These are phyloP conservation scores for Candida glucosophila DNA, from an alignment of 1,139 yeast genomes.

Conservation along the genomic window DNA sequence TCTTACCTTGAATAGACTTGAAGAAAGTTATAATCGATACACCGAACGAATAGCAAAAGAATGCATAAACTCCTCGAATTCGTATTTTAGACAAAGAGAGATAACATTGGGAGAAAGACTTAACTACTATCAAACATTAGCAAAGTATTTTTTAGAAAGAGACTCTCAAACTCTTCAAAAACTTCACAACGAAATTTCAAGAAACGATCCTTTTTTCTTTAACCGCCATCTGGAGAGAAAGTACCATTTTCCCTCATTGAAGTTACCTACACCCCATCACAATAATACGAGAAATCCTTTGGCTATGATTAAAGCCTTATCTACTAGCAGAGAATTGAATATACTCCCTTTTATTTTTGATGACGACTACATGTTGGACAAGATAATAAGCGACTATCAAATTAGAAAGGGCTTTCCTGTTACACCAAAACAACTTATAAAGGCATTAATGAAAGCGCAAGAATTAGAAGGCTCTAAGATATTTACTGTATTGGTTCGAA, in stretches of 20 bases:
- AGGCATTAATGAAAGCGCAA: slow-evolving; percentile 8
- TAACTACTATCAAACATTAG: slow-evolving; percentile 5
- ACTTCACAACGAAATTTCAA: slow-evolving; percentile 5
- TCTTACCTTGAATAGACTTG: slow-evolving; percentile 2
- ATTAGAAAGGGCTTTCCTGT: slow-evolving; percentile 1
- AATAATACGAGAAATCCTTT: slow-evolving; percentile 5
- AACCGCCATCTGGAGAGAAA: no score
- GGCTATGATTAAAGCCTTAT: slow-evolving; percentile 5
- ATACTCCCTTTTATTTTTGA: slow-evolving; percentile 9
- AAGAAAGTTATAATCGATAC: slow-evolving; percentile 1
- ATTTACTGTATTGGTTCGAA: slow-evolving; percentile 9
- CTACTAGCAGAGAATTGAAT: slow-evolving; percentile 5
- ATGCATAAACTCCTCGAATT: slow-evolving; percentile 4
- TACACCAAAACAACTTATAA: slow-evolving; percentile 6
- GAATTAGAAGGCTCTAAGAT: slow-evolving; percentile 11
- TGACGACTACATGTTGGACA: slow-evolving; percentile 5
- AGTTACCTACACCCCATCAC: slow-evolving; percentile 6
- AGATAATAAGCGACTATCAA: slow-evolving; percentile 5
- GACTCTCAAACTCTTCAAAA: slow-evolving; percentile 7
- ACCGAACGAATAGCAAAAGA: no score
- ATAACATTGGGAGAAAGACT: no score
- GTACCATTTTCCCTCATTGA: slow-evolving; percentile 7
- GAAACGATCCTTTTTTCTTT: slow-evolving; percentile 2
- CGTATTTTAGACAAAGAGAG: slow-evolving; percentile 7
- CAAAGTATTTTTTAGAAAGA: slow-evolving; percentile 7